Conservation (phyloP, 768 basidiomycete genomes). For the Termitomyces sp. region DNA sequence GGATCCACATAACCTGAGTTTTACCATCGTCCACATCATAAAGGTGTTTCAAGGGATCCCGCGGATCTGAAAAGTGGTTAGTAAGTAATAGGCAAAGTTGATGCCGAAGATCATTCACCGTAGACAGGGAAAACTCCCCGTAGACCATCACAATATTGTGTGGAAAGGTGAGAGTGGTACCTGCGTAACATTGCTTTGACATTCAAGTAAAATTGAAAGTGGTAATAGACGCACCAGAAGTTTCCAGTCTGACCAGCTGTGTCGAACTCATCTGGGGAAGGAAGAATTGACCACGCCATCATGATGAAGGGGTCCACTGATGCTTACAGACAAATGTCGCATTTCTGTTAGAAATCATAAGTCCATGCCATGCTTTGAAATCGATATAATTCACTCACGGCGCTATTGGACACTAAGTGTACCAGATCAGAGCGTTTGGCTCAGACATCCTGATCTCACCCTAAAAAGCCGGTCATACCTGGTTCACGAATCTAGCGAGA, state of each 20-base stretch:
- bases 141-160: slow-evolving; percentile 47
- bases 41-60: slow-evolving; percentile 27
- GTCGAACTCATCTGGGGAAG: slow-evolving; percentile 21
- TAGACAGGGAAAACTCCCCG: slow-evolving; percentile 24
- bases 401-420: slow-evolving; percentile 30
- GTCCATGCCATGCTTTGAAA: neutral
- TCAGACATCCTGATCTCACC: neutral
- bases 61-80: slow-evolving; percentile 18
- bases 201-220: neutral
- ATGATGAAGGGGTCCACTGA: neutral
- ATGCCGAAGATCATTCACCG: slow-evolving; percentile 5
- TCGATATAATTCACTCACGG: slow-evolving; percentile 9
- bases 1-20: neutral
- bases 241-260: slow-evolving; percentile 28
- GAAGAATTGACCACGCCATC: neutral
- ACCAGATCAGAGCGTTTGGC: neutral
- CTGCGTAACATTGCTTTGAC: slow-evolving; percentile 1
- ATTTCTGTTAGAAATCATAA: slow-evolving; percentile 5
- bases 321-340: slow-evolving; percentile 19
- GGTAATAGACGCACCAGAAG: neutral
- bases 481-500: slow-evolving; percentile 32
- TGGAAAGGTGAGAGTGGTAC: slow-evolving; percentile 37
- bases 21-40: slow-evolving; percentile 37
- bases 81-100: neutral
- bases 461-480: slow-evolving; percentile 12